Evolutionary conservation across 1,284 basidiomycete species (phyloP), one percentile per base, ranked within the genome.

Genomic region (Takashimella tepidaria): DNA sequence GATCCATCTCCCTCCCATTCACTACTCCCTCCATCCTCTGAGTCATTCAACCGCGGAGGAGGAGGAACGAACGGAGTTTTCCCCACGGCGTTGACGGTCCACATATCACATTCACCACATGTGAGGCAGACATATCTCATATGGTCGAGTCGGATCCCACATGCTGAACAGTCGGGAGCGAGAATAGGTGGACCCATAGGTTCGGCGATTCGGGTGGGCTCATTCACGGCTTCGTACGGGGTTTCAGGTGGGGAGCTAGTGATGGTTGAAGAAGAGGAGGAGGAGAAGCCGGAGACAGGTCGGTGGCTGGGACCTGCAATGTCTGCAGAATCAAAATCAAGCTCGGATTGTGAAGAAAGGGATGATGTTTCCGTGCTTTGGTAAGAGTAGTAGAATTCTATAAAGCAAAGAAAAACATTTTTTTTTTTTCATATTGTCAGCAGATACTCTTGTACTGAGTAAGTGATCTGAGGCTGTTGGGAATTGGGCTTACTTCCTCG

Each of bases 121-220:
- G 84, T 86, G 5, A 84, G 81, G 66, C 90, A 95, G 13, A 92
- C 85, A 68, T 93, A 93, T 47, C 88, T 84, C 72, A 92, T 84
- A 20, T 83, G 80, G 54, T 90, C 85, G 8, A 95, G 77, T 4
- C 84, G 67, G 0, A 80, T 70, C 13, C 86, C 86, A 63, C 90
- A 95, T 25, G 83, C 82, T 0, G 89, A 90, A 71, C 90, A 93
- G 57, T 84, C 82, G 0, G 88, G 88, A 4, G 89, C 82, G 27
- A 83, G 79, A 16, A 82, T 80, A 1, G 83, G 81, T 3, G 83
- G 82, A 0, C 77, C 73, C 23, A 72, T 79, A 5, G 72, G 65
- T 43, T 71, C 69, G n/a, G 64, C 63, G 4, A 60, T 74, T 66
- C 79, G 84, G 27, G 79, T 80, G 3, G 83, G 71, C 1, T 84